These are phyloP conservation scores for Botrytis sinoallii DNA, from an alignment of 2,329 filamentous ascomycete species.

Conservation along the genomic window DNA sequence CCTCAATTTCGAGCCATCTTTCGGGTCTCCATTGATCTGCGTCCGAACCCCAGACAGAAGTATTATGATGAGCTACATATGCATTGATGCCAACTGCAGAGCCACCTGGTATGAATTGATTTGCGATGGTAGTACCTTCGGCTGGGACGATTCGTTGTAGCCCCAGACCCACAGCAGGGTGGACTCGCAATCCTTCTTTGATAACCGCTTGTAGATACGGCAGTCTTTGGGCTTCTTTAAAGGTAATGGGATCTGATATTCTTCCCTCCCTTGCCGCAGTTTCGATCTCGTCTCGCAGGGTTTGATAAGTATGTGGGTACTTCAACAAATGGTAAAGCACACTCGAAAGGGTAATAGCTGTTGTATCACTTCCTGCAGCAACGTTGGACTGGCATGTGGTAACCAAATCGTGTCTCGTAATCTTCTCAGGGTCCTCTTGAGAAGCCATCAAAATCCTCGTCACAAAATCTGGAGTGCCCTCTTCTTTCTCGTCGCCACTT, in stretches of 20 bases:
- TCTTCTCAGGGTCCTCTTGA: slow-evolving; percentile 36
- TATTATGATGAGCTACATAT: slow-evolving; percentile 40
- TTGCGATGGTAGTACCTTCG: slow-evolving; percentile 44
- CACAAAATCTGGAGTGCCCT: slow-evolving; percentile 40
- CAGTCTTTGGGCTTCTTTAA: slow-evolving; percentile 42
- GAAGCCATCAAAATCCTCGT: slow-evolving; percentile 44
- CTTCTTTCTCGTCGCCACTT: slow-evolving; percentile 8
- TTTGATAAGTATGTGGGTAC: slow-evolving; percentile 29
- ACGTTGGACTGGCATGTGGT: slow-evolving; percentile 30
- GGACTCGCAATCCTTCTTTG: slow-evolving; percentile 50
- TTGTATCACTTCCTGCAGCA: slow-evolving; percentile 45
- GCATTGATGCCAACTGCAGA: slow-evolving; percentile 38
- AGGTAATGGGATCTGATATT: slow-evolving; percentile 38
- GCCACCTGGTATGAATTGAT: slow-evolving; percentile 42
- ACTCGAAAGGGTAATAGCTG: slow-evolving; percentile 46
- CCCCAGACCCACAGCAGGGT: slow-evolving; percentile 48
- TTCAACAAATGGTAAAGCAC: slow-evolving; percentile 46
- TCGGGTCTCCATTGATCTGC: slow-evolving; percentile 49
- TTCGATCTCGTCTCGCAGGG: slow-evolving; percentile 39
- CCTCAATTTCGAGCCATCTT: slow-evolving; percentile 45
- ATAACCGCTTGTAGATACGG: slow-evolving; percentile 51
- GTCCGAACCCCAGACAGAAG: slow-evolving; percentile 48
- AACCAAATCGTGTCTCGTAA: slow-evolving; percentile 37
- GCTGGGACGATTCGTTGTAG: slow-evolving; percentile 49
- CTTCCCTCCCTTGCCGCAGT: slow-evolving; percentile 21